Evolutionary conservation across 2,329 filamentous ascomycete species (phyloP), one percentile per base, ranked within the genome.

Genomic region (Claviceps purpurea): DNA sequence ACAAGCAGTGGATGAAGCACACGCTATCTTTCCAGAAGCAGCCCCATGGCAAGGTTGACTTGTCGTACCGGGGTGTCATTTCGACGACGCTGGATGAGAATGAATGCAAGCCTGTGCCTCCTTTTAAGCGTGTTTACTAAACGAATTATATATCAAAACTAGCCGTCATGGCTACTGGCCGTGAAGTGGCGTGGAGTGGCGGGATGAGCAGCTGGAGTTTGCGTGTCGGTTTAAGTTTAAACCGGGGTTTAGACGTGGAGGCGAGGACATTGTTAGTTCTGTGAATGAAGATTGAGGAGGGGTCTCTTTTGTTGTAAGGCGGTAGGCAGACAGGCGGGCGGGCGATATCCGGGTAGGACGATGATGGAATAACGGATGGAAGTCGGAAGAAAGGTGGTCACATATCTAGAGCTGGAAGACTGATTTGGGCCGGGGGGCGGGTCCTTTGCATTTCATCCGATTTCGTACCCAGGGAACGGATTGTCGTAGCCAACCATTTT

Each of bases 1-100:
- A 98, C 67, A 78, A 84, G 71, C 85, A 94, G 70, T 97, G 91
- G 91, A 96, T 96, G 91, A 97, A 97, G 84, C 93, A 98, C 80
- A 95, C 89, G 46, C 80, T 98, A 56, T 89, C 85, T 59, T 98
- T 85, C 85, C 93, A 98, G 79, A 94, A 89, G 84, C 69, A 84
- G 66, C 87, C 90, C 38, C 91, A 97, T 64, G 86, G 85, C 66
- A 81, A 89, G 73, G 82, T 93, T 52, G 85, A 97, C 56, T 76
- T 97, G 57, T 76, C 81, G 57, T 97, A 97, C 80, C 82, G 93
- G 70, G 76, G 77, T 58, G 93, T 98, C 56, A 85, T 87, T 56
- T 78, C 77, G 60, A 83, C 79, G 56, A 97, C 93, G 26, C 76
- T 98, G 60, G 93, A 97, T 64, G 90, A 95, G 81, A 83, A 79